Conservation (phyloP, 2,329 filamentous ascomycete species). For the Fusarium agapanthi region DNA sequence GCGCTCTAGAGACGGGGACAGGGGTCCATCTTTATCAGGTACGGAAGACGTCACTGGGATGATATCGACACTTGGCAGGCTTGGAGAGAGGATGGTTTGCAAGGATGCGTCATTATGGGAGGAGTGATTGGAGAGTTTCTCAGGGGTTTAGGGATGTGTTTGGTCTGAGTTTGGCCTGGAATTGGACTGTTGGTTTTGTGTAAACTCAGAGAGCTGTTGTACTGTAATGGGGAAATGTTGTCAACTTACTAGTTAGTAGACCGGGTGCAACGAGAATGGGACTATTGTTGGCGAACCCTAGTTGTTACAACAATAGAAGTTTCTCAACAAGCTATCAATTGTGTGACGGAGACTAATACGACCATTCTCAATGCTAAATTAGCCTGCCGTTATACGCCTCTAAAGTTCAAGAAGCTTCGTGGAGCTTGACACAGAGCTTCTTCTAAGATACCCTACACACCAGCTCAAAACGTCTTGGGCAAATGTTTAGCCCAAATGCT, state of each 20-base stretch:
- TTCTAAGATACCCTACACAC: neutral
- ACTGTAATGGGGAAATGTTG: neutral
- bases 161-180: neutral
- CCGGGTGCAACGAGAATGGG: accelerated
- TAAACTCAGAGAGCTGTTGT: neutral
- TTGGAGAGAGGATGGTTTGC: neutral
- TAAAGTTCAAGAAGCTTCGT: neutral
- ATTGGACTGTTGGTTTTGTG: neutral
- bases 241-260: accelerated
- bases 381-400: neutral
- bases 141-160: neutral
- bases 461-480: neutral
- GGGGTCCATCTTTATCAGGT: slow-evolving; percentile 31
- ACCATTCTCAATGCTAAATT: neutral
- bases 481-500: accelerated
- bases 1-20: slow-evolving; percentile 6
- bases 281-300: neutral
- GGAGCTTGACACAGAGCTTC: neutral
- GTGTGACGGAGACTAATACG: accelerated
- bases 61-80: slow-evolving; percentile 31
- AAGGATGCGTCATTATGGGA: slow-evolving; percentile 22
- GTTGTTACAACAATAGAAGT: no score
- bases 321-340: accelerated
- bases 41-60: slow-evolving; percentile 35
- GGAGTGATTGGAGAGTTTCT: neutral